A percentile compares a stretch with the other conserved stretches of the same genome.
These are phyloP conservation scores for Hyphopichia pseudoburtonii DNA, from an alignment of 1,139 yeast species.

Conservation along the genomic window DNA sequence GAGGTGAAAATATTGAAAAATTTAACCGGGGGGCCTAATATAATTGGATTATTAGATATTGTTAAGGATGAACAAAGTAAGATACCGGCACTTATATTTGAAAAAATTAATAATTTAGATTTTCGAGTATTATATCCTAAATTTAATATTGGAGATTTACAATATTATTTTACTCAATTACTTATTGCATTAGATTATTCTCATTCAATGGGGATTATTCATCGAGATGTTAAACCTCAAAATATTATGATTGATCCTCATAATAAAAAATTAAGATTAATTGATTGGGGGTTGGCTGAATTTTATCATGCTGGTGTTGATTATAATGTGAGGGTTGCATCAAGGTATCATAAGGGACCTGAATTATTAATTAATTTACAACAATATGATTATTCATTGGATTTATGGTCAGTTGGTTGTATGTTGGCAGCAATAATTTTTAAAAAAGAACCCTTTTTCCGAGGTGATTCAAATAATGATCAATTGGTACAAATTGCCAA, in stretches of 20 bases:
- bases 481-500: conserved; percentile 78
- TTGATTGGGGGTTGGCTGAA: conserved; percentile 86
- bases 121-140: conserved; percentile 71
- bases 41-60: conserved; percentile 66
- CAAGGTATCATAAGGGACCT: conserved; percentile 80
- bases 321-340: conserved; percentile 78
- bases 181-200: conserved; percentile 72
- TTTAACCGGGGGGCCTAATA: conserved; percentile 73
- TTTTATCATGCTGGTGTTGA: conserved; percentile 78
- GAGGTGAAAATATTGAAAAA: conserved; percentile 76
- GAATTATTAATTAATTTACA: conserved; percentile 72
- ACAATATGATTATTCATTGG: conserved; percentile 76
- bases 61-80: conserved; percentile 74
- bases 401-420: conserved; percentile 82
- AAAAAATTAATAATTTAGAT: conserved; percentile 68
- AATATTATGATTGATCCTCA: conserved; percentile 80
- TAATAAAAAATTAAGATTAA: conserved; percentile 60
- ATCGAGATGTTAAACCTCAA: conserved; percentile 82
- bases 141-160: conserved; percentile 61
- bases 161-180: conserved; percentile 68
- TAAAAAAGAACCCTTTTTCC: conserved; percentile 75
- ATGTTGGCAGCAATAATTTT: conserved; percentile 76
- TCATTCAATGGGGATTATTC: conserved; percentile 83
- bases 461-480: conserved; percentile 77
- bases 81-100: conserved; percentile 76